Evolutionary conservation across 495 filamentous ascomycete species (phyloP).

Genomic region (Lophiotrema nucula): DNA sequence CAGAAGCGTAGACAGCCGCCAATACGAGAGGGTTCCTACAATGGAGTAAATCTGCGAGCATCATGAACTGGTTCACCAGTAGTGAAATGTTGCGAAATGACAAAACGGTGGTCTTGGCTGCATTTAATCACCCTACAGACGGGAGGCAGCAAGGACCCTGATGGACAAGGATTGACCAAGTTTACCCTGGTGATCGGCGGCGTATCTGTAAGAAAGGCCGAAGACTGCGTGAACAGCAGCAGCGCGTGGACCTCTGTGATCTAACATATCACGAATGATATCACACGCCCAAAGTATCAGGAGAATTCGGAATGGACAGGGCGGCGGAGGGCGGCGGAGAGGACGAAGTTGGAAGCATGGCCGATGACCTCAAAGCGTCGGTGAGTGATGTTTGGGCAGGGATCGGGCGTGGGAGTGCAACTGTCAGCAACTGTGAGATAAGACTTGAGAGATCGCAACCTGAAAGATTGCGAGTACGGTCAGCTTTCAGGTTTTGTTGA

Average conservation of each 20-base stretch:
- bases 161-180: background rate
- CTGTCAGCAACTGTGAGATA: no score
- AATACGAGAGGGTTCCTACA: no score
- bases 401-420: conserved; percentile 13
- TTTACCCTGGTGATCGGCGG: background rate
- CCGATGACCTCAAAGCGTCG: conserved; percentile 12
- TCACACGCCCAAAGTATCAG: no score
- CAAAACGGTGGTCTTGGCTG: conserved; percentile 11
- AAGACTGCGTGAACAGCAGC: no score
- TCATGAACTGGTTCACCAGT: no score
- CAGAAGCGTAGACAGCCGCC: no score
- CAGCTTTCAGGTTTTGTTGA: no score
- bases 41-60: no score
- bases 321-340: no score
- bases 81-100: background rate
- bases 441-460: conserved; percentile 4
- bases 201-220: background rate
- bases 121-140: background rate
- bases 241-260: no score
- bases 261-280: no score
- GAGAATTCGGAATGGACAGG: no score
- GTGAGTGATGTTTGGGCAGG: conserved; percentile 5
- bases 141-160: background rate
- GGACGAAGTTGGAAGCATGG: conserved; percentile 15
- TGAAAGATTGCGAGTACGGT: background rate